phyloP scores from a whole-genome alignment of 2,329 filamentous ascomycete species.

The Aureobasidium vineae region DNA sequence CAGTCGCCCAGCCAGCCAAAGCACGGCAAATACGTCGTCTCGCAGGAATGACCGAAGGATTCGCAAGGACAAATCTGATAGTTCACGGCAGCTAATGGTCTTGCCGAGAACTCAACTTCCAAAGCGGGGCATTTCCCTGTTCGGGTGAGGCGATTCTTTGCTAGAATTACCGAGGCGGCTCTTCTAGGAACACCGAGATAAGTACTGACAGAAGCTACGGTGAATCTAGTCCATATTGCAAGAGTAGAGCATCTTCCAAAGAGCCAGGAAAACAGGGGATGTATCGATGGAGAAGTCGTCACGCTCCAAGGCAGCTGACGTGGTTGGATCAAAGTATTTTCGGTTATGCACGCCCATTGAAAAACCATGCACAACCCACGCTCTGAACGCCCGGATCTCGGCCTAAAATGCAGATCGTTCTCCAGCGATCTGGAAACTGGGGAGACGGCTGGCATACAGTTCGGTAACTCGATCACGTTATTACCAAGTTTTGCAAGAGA shows the following conservation, averaged over 20 bases:
- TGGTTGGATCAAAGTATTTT: conserved; percentile 5
- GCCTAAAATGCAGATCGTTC: background rate
- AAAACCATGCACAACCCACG: conserved; percentile 11
- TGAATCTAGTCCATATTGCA: background rate
- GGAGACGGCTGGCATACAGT: conserved; percentile 2
- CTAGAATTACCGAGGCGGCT: conserved; percentile 8
- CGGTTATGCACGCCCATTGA: conserved; percentile 8
- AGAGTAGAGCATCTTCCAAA: background rate
- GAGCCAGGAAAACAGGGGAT: too few species aligned
- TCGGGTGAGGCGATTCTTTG: background rate
- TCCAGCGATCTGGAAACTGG: conserved; percentile 1
- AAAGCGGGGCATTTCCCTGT: conserved; percentile 9
- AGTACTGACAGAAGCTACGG: background rate
- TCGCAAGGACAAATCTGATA: background rate
- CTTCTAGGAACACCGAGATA: background rate
- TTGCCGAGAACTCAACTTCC: background rate
- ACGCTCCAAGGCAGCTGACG: background rate
- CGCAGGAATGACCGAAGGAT: conserved; percentile 11
- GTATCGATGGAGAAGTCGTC: background rate
- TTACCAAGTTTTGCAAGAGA: background rate
- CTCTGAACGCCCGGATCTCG: conserved; percentile 12
- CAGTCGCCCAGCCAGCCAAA: conserved; percentile 13
- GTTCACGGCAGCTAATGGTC: conserved; percentile 13
- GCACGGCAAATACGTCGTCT: conserved; percentile 2
- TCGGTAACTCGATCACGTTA: conserved; percentile 3